These are phyloP conservation scores for Plantago major DNA, from an alignment of 257 asterid genomes.

Conservation along the genomic window DNA sequence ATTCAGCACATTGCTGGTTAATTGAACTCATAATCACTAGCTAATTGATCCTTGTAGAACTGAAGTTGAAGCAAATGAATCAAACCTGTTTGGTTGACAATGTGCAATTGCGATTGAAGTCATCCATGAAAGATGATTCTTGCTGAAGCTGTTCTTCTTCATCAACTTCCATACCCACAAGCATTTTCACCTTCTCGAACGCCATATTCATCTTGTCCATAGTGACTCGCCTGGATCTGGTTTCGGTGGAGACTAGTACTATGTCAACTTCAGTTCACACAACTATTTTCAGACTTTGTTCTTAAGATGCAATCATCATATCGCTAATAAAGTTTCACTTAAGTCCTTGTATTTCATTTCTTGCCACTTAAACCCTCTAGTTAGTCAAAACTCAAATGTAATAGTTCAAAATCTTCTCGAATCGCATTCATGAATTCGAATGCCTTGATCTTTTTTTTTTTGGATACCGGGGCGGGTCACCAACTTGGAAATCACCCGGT, in stretches of 20 bases:
- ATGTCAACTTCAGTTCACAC: not conserved
- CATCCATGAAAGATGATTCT: slow-evolving; percentile 69
- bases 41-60: too few relatives aligned
- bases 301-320: too few relatives aligned
- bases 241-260: not conserved
- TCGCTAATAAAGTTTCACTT: not conserved
- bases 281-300: not conserved
- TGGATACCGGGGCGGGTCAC: too few relatives aligned
- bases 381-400: too few relatives aligned
- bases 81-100: slow-evolving; percentile 83
- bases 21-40: too few relatives aligned
- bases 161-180: slow-evolving; percentile 91
- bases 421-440: too few relatives aligned
- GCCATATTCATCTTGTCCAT: slow-evolving; percentile 93
- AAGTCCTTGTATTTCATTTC: not conserved
- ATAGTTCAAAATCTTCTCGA: too few relatives aligned
- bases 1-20: too few relatives aligned
- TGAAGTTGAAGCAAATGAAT: not conserved
- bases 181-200: slow-evolving; percentile 91
- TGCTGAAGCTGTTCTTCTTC: slow-evolving; percentile 58
- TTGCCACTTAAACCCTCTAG: not conserved
- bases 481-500: too few relatives aligned
- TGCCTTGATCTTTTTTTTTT: too few relatives aligned
- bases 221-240: slow-evolving; percentile 12
- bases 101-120: slow-evolving; percentile 85